Conservation (phyloP, 2,329 filamentous ascomycete genomes). For the Hawksworthiomyces lignivorus region DNA sequence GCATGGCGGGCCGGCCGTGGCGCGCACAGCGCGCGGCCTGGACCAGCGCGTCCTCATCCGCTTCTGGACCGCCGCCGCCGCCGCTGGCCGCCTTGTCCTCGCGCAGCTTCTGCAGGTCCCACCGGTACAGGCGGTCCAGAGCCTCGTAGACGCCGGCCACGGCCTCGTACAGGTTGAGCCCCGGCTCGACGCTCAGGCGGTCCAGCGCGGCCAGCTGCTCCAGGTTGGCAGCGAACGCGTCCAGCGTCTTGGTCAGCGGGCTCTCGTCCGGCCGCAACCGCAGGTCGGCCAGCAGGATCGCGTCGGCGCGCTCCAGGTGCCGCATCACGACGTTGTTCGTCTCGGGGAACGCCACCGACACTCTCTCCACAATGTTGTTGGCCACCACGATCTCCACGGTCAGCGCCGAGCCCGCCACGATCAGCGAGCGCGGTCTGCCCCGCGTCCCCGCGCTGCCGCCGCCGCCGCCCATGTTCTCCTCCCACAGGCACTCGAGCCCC, state of each 20-base stretch:
- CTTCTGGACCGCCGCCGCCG: slow-evolving; percentile 32
- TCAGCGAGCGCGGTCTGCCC: slow-evolving; percentile 48
- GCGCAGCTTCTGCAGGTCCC: slow-evolving; percentile 56
- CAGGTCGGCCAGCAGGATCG: slow-evolving; percentile 60
- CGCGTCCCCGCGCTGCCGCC: too few species aligned
- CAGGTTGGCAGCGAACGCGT: slow-evolving; percentile 64
- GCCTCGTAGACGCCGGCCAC: slow-evolving; percentile 66
- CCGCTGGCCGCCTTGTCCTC: slow-evolving; percentile 37
- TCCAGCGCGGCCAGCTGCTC: slow-evolving; percentile 63
- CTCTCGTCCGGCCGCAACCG: slow-evolving; percentile 51
- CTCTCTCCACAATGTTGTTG: slow-evolving; percentile 54
- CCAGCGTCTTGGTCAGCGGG: slow-evolving; percentile 62
- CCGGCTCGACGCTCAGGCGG: slow-evolving; percentile 59
- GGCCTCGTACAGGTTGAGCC: slow-evolving; percentile 70
- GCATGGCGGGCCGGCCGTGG: slow-evolving; percentile 65
- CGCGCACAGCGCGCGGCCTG: slow-evolving; percentile 59
- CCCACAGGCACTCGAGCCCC: slow-evolving; percentile 58
- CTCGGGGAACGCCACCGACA: slow-evolving; percentile 56
- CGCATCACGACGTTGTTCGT: slow-evolving; percentile 50
- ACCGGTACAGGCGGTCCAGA: slow-evolving; percentile 59
- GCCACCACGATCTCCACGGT: slow-evolving; percentile 54
- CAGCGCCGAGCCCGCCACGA: slow-evolving; percentile 55
- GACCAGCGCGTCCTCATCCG: slow-evolving; percentile 35
- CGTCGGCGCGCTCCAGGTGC: slow-evolving; percentile 53
- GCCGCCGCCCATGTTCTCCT: slow-evolving; percentile 40